A percentile compares a stretch with the other conserved stretches of the same genome.
These are phyloP conservation scores for Aspergillus quadrilineatus DNA, from an alignment of 2,329 filamentous ascomycete species.

Conservation along the genomic window DNA sequence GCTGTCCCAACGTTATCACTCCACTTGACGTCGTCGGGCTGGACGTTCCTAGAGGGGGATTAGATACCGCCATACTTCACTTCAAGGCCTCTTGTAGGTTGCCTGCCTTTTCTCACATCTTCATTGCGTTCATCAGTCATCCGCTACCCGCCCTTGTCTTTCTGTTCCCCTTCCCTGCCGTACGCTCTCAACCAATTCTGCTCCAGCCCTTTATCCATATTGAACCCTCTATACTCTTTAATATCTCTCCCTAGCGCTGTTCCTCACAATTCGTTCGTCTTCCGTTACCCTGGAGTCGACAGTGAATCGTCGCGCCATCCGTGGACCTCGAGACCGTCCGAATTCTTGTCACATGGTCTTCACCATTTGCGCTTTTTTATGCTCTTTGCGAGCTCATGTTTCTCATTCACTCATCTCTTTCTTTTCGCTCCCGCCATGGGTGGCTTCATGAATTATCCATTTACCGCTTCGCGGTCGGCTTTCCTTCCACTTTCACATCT, in stretches of 20 bases:
- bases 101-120: constrained; percentile 34
- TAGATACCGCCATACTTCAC: constrained; percentile 19
- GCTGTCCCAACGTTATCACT: constrained; percentile 3
- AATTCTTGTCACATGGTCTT: constrained; percentile 7
- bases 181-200: constrained; percentile 18
- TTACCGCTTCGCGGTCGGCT: constrained; percentile 16
- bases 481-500: constrained; percentile 25
- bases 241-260: constrained; percentile 13
- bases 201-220: constrained; percentile 13
- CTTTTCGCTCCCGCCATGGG: constrained; percentile 1
- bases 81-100: constrained; percentile 46
- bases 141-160: constrained; percentile 17
- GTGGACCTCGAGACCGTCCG: constrained; percentile 17
- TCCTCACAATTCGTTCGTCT: constrained; percentile 15
- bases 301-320: constrained; percentile 22
- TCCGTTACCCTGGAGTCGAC: constrained; percentile 19
- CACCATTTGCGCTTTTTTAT: constrained; percentile 15
- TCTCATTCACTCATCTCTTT: constrained; percentile 14
- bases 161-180: constrained; percentile 18
- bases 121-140: constrained; percentile 21
- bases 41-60: constrained; percentile 18
- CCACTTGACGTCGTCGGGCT: constrained; percentile 19
- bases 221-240: constrained; percentile 10
- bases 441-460: constrained; percentile 13
- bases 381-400: constrained; percentile 19